Evolutionary conservation across 208 protist species (phyloP), one percentile per base, ranked within the genome.

Genomic region (Crithidia sp.): DNA sequence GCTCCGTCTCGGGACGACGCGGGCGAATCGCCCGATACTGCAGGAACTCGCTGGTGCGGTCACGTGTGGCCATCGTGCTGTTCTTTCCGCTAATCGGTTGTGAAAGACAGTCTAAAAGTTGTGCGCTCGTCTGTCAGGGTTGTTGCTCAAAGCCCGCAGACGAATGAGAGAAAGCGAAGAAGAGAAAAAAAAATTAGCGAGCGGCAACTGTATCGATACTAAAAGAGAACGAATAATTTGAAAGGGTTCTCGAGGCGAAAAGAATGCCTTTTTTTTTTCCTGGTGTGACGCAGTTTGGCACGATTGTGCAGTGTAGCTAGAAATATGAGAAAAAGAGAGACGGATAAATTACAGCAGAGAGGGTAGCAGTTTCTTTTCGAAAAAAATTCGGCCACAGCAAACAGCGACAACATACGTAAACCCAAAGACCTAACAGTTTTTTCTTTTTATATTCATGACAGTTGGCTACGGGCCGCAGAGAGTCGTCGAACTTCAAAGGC

Each of bases 41-140:
- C 45, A 97, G 56, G 64, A 97, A 97, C 83, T 97, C 90, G 2
- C 67, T 71, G 0, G 90, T 95, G 43, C 93, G 89, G 70, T 97
- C 91, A 56, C 93, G 89, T 5, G 86, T 94, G n/a, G 93, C 87
- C 93, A 97, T 97, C 47, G 19, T 63, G 9, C 7, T 55, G 2
- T 17, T 43, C 41, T 49, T 49, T 14, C 7, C 1, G 28, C 28
- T 28, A 28, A 28, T 28, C 28, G 28, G 28, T 28, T 28, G 28
- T 28, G 28, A 28, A 28, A 28, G 28, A 28, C 28, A 1, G 28
- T 28, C 28, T 28, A 28, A 28, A 28, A 28, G 28, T 28, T 28
- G 28, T 28, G 28, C 28, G 28, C 28, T 28, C 28, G 28, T 28
- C 28, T 28, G 28, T 28, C 28, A 28, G 28, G 28, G 28, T 28